phyloP scores from a whole-genome alignment of 2,329 filamentous ascomycete species.

The Dothistroma septosporum region DNA sequence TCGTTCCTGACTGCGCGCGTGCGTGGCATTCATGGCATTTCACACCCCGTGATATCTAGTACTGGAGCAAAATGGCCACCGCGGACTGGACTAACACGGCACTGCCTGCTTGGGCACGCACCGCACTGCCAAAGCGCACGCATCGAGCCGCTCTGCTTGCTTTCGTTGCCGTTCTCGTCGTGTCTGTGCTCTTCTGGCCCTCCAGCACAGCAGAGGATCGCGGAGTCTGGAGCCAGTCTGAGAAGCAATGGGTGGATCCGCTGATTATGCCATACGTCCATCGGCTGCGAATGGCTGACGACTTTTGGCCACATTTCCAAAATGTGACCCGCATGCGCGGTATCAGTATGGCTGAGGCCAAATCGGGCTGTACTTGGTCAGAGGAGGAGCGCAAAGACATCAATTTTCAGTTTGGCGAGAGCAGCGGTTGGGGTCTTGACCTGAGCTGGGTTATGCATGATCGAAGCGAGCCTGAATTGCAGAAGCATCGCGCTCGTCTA shows the following conservation, averaged over 20 bases:
- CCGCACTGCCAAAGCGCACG: slow-evolving; percentile 4
- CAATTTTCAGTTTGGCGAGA: slow-evolving; percentile 12
- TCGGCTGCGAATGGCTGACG: neutral
- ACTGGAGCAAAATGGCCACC: neutral
- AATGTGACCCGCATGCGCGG: slow-evolving; percentile 4
- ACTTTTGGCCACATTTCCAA: slow-evolving; percentile 6
- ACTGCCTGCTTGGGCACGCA: neutral
- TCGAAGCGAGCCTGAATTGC: neutral
- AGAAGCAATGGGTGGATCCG: slow-evolving; percentile 1
- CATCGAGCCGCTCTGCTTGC: slow-evolving; percentile 1
- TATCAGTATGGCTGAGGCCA: slow-evolving; percentile 9
- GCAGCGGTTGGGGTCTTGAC: slow-evolving; percentile 8
- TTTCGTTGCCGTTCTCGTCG: neutral
- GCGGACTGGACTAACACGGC: neutral
- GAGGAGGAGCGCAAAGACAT: slow-evolving; percentile 3
- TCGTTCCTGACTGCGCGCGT: neutral
- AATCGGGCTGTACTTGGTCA: slow-evolving; percentile 6
- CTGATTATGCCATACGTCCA: neutral
- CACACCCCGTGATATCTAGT: neutral
- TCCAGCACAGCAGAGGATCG: neutral
- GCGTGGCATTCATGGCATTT: neutral
- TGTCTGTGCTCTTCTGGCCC: slow-evolving; percentile 5
- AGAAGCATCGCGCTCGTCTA: slow-evolving; percentile 11
- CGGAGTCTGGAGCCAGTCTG: neutral
- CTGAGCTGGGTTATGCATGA: slow-evolving; percentile 8